Conservation (phyloP, 2,329 filamentous ascomycete species). For the Pyricularia pennisetigena region DNA sequence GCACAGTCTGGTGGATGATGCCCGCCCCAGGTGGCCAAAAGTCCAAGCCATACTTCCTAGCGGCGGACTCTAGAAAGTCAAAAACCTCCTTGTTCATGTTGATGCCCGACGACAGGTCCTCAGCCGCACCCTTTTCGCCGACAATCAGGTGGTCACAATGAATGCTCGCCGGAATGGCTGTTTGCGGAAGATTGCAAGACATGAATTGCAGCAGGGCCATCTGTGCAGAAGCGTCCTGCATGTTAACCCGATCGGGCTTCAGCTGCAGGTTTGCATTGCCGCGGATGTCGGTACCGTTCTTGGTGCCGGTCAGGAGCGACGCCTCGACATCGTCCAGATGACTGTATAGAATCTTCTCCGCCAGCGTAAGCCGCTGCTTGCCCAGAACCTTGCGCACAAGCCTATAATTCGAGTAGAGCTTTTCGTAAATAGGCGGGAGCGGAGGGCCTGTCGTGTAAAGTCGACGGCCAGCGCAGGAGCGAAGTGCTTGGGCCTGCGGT, state of each 20-base stretch:
- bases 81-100: slow-evolving; percentile 94
- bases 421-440: slow-evolving; percentile 66
- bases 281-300: slow-evolving; percentile 75
- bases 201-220: slow-evolving; percentile 99
- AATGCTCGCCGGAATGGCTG: slow-evolving; percentile 91
- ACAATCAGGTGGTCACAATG: slow-evolving; percentile 99
- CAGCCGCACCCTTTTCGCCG: slow-evolving; percentile 79
- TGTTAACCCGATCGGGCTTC: slow-evolving; percentile 93
- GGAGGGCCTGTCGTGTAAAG: slow-evolving; percentile 29
- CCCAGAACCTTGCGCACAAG: slow-evolving; percentile 68
- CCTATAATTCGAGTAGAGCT: slow-evolving; percentile 66
- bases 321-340: slow-evolving; percentile 87
- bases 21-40: slow-evolving; percentile 92
- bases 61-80: slow-evolving; percentile 89
- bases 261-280: slow-evolving; percentile 90
- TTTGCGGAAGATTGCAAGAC: slow-evolving; percentile 82
- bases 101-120: slow-evolving; percentile 77
- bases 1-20: slow-evolving; percentile 94
- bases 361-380: slow-evolving; percentile 62
- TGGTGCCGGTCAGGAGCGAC: slow-evolving; percentile 71
- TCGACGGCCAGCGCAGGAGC: slow-evolving; percentile 17
- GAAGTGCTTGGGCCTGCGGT: slow-evolving; percentile 22
- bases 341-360: slow-evolving; percentile 97
- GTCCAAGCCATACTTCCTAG: slow-evolving; percentile 85
- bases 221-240: slow-evolving; percentile 98